Evolutionary conservation across 305 asterid genomes (phyloP), one percentile per base, ranked within the genome.

Genomic region (Ajuga reptans): DNA sequence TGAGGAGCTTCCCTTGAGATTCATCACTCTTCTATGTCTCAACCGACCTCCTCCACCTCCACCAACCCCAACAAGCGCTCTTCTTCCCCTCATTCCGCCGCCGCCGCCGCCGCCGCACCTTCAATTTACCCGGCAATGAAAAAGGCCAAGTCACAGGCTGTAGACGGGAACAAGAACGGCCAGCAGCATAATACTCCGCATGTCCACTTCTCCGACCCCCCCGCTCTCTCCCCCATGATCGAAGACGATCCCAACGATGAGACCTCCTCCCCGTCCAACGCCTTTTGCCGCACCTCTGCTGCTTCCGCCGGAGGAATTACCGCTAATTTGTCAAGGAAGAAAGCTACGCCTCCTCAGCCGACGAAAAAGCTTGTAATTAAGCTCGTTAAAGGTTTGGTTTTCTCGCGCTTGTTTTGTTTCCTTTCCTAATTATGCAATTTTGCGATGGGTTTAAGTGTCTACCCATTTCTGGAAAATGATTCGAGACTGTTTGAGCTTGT

Each of bases 291-390:
- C 67, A 53, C 57, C 46, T 64, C 18, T 29, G 75, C 84, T 60
- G 65, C 83, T 47, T 72, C 82, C 56, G 81, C 68, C 12, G 85
- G 85, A 24, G 91, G 91, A 29, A 71, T 78, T 41, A 81, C 89
- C 36, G 77, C 93, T 46, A 87, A 87, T 81, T 78, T 87, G 76
- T 72, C 86, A 1, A 73, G 93, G 80, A 87, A 84, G 84, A 87
- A 87, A 67, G 90, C 91, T 55, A 78, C 84, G 74, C 91, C 83
- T 37, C 90, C 88, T 9, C 91, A 85, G 75, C 91, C 91, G 1
- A 73, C 90, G 9, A 87, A 87, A 42, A 87, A 81, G 72, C 89
- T 87, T 36, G 90, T 87, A 17, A 84, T 87, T 81, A 87, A 87
- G 86, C 84, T 83, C 68, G 46, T 58, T 58, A 87, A 84, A 87